Evolutionary conservation across 2,329 filamentous ascomycete genomes (phyloP).

Genomic region (Apiospora malaysiana): DNA sequence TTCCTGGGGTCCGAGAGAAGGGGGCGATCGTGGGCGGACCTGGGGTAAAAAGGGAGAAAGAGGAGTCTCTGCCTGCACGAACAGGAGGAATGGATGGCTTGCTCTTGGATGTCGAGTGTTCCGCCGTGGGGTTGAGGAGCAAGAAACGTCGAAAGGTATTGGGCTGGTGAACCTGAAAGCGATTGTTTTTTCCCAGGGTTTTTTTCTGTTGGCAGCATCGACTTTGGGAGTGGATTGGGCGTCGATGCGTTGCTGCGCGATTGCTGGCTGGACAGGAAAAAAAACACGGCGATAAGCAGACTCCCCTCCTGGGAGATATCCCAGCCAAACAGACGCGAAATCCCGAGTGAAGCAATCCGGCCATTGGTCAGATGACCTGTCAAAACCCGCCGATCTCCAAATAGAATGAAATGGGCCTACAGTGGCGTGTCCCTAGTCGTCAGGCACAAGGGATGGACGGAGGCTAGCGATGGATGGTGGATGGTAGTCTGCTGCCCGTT

Average conservation of each 20-base stretch:
- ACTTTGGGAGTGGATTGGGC: slow-evolving; percentile 27
- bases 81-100: not conserved
- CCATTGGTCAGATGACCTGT: slow-evolving; percentile 12
- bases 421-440: not conserved
- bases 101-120: slow-evolving; percentile 11
- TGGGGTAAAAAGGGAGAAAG: slow-evolving; percentile 18
- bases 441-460: not conserved
- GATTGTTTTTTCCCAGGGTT: slow-evolving; percentile 3
- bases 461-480: not conserved
- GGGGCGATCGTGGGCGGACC: slow-evolving; percentile 11
- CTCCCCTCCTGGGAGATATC: not conserved
- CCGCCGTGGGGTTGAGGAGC: slow-evolving; percentile 14
- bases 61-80: slow-evolving; percentile 12
- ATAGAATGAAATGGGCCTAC: slow-evolving; percentile 1
- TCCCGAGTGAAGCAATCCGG: slow-evolving; percentile 4
- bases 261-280: not conserved
- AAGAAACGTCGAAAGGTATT: slow-evolving; percentile 19
- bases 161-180: slow-evolving; percentile 5
- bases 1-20: slow-evolving; percentile 13
- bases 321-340: slow-evolving; percentile 1
- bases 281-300: slow-evolving; percentile 8
- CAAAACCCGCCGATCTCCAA: slow-evolving; percentile 11
- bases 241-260: slow-evolving; percentile 32
- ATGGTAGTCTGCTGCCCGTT: slow-evolving; percentile 1
- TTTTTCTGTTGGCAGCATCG: not conserved